Evolutionary conservation across 345 rosid genomes (phyloP), one percentile per base, ranked within the genome.

Genomic region (Citrus australasica): DNA sequence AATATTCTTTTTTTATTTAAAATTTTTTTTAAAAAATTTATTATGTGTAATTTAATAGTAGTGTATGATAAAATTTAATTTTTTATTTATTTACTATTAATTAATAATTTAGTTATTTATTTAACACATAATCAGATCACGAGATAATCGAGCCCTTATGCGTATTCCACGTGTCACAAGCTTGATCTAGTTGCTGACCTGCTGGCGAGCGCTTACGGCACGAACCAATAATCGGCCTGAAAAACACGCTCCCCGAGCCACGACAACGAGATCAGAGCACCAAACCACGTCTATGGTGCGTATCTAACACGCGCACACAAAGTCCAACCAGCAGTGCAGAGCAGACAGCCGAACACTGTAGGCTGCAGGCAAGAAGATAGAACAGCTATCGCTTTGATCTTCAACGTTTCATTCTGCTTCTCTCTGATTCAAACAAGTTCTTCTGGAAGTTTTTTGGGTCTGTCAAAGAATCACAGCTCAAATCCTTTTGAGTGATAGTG

Each of bases 41-140:
- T 0, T 0, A 32, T 3, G 4, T 32, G 0, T 32, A 32, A 3
- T 32, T 32, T 32, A 32, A 0, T 32, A 0, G 0, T 32, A 3
- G 0, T 3, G 0, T 32, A 32, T 32, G 33, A 0, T 32, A 32
- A 32, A 32, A 32, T 32, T 3, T 32, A 32, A 3, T 3, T 30
- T 32, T 32, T 32, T 32, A 32, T 32, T 32, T 32, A 32, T 32
- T 32, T 32, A 32, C 0, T 0, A 32, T 32, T 0, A 32, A 32
- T 3, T 3, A 32, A 32, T 32, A 32, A 32, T 32, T 32, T 0
- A 32, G 0, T 3, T 32, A 32, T 32, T 32, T 32, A 32, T 32
- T 32, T 32, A 32, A 0, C 0, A 32, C 4, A 32, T 32, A 0
- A 30, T 30, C 4, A 30, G 33, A 3, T 3, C 32, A 3, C 0